These are phyloP conservation scores for Zygoascus biomembranicola DNA, from an alignment of 805 yeast species.

Conservation along the genomic window DNA sequence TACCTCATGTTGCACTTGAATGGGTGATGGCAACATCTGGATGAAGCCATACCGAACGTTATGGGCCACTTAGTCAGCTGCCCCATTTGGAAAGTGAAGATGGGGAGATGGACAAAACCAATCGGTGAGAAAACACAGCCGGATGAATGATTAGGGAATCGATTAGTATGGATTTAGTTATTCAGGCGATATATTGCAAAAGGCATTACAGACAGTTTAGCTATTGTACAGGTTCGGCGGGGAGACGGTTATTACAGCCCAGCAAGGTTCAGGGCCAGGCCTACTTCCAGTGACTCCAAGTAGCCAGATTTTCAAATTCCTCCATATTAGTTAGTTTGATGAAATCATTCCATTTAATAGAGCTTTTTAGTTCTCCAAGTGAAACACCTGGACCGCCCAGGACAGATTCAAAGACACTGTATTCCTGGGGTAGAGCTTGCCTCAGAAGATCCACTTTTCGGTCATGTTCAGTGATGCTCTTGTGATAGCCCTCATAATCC, in stretches of 20 bases:
- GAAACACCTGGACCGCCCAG: constrained; percentile 92
- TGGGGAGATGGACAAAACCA: too few species aligned
- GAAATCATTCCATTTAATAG: neutral
- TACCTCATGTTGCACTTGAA: neutral
- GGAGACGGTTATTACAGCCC: too few species aligned
- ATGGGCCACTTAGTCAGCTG: neutral
- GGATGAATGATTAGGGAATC: too few species aligned
- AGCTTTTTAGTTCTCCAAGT: constrained; percentile 5
- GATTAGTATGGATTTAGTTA: too few species aligned
- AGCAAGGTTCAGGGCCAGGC: too few species aligned
- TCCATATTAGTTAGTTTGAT: neutral
- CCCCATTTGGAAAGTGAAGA: neutral
- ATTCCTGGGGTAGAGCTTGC: constrained; percentile 41
- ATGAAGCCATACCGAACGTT: neutral
- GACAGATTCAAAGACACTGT: constrained; percentile 66
- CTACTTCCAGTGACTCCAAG: neutral
- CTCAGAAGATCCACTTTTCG: constrained; percentile 26
- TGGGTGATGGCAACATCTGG: neutral
- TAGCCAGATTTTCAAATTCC: neutral
- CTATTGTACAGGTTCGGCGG: too few species aligned
- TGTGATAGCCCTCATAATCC: neutral
- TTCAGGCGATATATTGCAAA: too few species aligned
- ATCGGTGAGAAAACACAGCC: too few species aligned
- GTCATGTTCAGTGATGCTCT: constrained; percentile 22
- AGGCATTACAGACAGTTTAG: too few species aligned